Conservation (phyloP, 805 yeast species). For the Candida lessepsii region DNA sequence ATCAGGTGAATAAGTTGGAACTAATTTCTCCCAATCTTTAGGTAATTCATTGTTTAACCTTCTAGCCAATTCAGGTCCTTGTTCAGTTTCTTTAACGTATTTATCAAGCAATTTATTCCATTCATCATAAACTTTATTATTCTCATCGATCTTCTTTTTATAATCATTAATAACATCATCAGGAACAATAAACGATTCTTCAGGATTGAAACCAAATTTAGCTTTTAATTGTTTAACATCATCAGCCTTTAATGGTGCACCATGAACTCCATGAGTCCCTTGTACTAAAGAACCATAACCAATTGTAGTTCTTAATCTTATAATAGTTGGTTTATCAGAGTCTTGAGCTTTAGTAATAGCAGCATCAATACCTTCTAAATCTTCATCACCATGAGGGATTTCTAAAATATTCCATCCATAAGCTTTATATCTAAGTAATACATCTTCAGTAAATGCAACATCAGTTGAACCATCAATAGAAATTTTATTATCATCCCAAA, state of each 20-base stretch:
- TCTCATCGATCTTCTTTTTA: constrained; percentile 54
- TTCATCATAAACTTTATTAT: constrained; percentile 65
- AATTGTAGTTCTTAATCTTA: constrained; percentile 85
- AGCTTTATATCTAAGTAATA: constrained; percentile 75
- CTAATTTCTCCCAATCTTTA: constrained; percentile 68
- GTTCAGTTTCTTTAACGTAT: constrained; percentile 61
- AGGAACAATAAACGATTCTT: constrained; percentile 73
- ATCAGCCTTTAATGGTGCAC: constrained; percentile 91
- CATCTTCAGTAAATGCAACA: constrained; percentile 92
- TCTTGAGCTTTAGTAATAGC: constrained; percentile 83
- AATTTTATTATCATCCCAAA: constrained; percentile 96
- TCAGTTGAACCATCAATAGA: constrained; percentile 93
- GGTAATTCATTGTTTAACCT: constrained; percentile 80
- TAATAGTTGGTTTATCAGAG: constrained; percentile 79
- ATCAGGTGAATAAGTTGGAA: constrained; percentile 74
- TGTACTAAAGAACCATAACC: constrained; percentile 86
- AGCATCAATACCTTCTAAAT: constrained; percentile 62
- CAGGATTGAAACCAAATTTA: constrained; percentile 86
- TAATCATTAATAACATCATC: constrained; percentile 76
- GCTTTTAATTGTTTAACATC: constrained; percentile 85
- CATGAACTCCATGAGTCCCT: constrained; percentile 94
- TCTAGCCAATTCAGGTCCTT: constrained; percentile 76
- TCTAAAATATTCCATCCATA: constrained; percentile 90
- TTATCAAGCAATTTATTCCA: constrained; percentile 68
- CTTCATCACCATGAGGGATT: constrained; percentile 79